Conservation (phyloP, 2,329 filamentous ascomycete genomes). For the Sporothrix dimorphospora region DNA sequence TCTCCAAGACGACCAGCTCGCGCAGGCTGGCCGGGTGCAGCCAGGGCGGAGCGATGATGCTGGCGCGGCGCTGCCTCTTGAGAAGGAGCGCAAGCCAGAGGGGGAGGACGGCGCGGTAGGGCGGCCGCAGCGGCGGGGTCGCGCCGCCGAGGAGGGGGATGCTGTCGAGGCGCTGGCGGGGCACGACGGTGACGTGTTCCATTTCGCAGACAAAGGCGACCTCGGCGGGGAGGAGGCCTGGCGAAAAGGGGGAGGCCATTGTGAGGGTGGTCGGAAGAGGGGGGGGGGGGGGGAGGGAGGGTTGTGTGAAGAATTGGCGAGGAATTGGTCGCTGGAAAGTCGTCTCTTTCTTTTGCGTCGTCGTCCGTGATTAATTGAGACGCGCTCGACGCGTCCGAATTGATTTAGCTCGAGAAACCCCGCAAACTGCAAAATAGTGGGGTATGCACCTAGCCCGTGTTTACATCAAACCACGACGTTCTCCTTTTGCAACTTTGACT, state of each 20-base stretch:
- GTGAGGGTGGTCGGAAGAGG: background rate
- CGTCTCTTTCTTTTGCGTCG: too few relatives aligned
- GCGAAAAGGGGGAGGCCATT: constrained; percentile 58
- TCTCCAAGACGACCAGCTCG: constrained; percentile 80
- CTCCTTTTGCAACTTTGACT: too few relatives aligned
- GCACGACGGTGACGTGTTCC: constrained; percentile 91
- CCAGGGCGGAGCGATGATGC: constrained; percentile 91
- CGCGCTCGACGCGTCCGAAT: constrained; percentile 7
- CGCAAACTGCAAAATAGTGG: background rate
- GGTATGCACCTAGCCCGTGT: constrained; percentile 16
- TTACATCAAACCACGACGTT: background rate
- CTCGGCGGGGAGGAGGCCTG: constrained; percentile 76
- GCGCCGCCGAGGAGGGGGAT: constrained; percentile 81
- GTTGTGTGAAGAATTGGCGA: background rate
- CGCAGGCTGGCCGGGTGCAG: constrained; percentile 75
- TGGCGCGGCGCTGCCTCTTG: constrained; percentile 90
- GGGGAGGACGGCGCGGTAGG: constrained; percentile 76
- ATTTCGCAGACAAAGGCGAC: constrained; percentile 96
- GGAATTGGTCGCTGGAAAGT: background rate
- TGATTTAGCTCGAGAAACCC: background rate
- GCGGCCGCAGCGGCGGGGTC: constrained; percentile 76
- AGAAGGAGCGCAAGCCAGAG: constrained; percentile 95
- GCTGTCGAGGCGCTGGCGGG: constrained; percentile 84
- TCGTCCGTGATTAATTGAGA: constrained; percentile 5
- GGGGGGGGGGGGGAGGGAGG: background rate